Base-by-base conservation (phyloP, 768 basidiomycete genomes). In the Pulveroboletus frians region DNA sequence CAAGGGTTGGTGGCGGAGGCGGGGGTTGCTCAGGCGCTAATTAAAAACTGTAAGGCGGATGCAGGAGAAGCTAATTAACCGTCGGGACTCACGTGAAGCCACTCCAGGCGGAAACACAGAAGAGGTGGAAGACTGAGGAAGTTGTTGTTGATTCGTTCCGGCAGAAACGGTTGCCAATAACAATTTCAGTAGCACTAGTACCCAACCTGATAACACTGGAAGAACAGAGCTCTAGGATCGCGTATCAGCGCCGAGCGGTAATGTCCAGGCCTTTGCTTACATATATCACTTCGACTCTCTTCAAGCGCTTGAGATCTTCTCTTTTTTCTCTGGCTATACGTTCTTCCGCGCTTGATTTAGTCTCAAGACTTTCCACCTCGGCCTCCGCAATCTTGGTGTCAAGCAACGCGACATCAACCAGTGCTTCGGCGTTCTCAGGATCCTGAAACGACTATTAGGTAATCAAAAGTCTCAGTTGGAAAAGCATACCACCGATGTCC, bases 111-210 rank as follows among this genome's bases (percentile, higher is more conserved):
- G 88, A 56, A 90, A 90, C 15, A 77, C 78, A 14, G 80, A 79
- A 14, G 83, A 83, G 4, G 80, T 79, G 14, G 84, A 79, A 2
- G 85, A 81, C 52, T 80, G 83, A 27, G 84, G 85, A 9, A 70
- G 73, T 52, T 81, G 83, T 39, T 69, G 67, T 30, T 64, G 63
- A 51, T 76, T 72, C 34, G 76, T 80, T 49, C 84, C 81, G 2
- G 92, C 90, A 0, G 92, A 93, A 20, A 96, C 92, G 0, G 95
- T 94, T 2, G 94, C 93, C 41, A 99, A 72, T 13, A 99, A 72
- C 11, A 97, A 74, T 67, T 98, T 98, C 51, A 99, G 75, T 23
- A 99, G 70, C 7, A 98, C 94, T 9, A 97, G 78, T 3, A 97
- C 94, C 81, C 92, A 92, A 37, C 85, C 88, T 18, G 89, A 88